Evolutionary conservation across 345 rosid species (phyloP).

Genomic region (Gossypioides kirkii): DNA sequence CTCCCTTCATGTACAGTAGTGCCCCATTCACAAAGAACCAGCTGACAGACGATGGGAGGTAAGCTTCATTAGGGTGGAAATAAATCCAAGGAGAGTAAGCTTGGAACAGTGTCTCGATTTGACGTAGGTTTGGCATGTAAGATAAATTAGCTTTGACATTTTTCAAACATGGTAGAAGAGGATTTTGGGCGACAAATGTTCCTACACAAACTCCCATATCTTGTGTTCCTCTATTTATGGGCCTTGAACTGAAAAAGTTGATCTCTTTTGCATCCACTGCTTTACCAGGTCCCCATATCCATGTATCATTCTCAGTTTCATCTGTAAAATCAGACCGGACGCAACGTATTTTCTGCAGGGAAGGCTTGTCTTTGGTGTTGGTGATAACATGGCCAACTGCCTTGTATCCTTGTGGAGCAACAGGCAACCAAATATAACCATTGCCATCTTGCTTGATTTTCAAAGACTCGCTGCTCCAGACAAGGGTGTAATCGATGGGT

Average conservation of each 20-base stretch:
- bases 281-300: constrained; percentile 54
- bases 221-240: constrained; percentile 41
- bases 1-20: constrained; percentile 53
- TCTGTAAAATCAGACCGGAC: constrained; percentile 68
- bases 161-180: constrained; percentile 49
- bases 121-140: constrained; percentile 53
- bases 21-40: constrained; percentile 81
- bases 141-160: constrained; percentile 37
- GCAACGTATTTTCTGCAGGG: constrained; percentile 55
- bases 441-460: constrained; percentile 57
- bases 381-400: constrained; percentile 63
- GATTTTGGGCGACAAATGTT: constrained; percentile 45
- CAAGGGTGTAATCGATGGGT: constrained; percentile 71
- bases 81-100: constrained; percentile 46
- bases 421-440: constrained; percentile 74
- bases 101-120: constrained; percentile 40
- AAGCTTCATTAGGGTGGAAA: constrained; percentile 44
- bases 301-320: constrained; percentile 37
- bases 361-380: constrained; percentile 54
- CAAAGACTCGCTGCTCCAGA: constrained; percentile 62
- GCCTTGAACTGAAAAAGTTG: constrained; percentile 39
- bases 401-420: constrained; percentile 61
- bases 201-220: constrained; percentile 57
- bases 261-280: constrained; percentile 23
- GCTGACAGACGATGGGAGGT: constrained; percentile 63